Evolutionary conservation across 2,329 filamentous ascomycete species (phyloP), one percentile per base, ranked within the genome.

Genomic region (Elsinoe perseae): DNA sequence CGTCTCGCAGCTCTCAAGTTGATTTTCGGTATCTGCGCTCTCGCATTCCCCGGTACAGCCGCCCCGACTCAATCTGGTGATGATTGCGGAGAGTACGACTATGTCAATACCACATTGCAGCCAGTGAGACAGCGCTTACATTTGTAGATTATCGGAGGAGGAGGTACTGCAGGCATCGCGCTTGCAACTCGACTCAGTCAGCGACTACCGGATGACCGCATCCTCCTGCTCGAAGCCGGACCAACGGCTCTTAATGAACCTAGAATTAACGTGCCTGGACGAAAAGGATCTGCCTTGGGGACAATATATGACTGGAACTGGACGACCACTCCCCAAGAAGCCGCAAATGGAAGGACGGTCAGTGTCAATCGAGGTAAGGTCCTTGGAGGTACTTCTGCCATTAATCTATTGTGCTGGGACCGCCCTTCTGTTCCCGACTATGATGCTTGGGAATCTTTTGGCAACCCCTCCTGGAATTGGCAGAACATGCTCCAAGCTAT

Each of bases 291-390:
- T 6, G 58, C 57, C 2, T 57, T 65, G 2, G 62, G 63, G 3
- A 60, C 57, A n/a, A 48, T 36, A 7, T 64, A 61, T 34, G 63
- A 75, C 57, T 75, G 72, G 71, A 76, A 76, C 63, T 72, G 77
- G 53, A 75, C 74, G 0, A 74, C 75, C 0, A 64, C 73, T 4
- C 65, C 72, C 0, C 75, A 77, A 53, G 52, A 65, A 1, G 61
- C 63, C n/a, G 69, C 76, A 3, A 69, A 71, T 14, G 68, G 69
- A 12, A 70, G 75, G 1, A 61, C 68, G 2, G 71, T 77, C 10
- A 57, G 64, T 2, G 73, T 77, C 43, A 72, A 72, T 21, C 70
- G 76, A 4, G 77, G 75, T 30, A 75, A 75, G 52, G 73, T 77
- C 0, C 68, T 80, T 0, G 77, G 77, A 4, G 78, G 77, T 8